Conservation (phyloP, 2,329 filamentous ascomycete species). For the Scedosporium minutisporum region DNA sequence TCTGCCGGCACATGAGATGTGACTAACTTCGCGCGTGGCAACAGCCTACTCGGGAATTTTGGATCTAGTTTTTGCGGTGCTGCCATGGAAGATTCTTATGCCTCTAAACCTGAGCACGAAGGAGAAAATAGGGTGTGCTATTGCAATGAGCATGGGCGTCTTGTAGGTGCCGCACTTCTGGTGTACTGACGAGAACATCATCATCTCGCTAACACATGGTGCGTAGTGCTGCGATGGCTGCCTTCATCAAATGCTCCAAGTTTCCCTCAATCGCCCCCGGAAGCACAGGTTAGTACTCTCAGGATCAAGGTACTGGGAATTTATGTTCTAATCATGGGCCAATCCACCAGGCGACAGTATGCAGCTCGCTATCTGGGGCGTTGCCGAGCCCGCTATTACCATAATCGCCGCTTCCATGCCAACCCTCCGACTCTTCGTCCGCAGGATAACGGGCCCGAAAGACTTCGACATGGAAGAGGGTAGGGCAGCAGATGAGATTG, state of each 20-base stretch:
- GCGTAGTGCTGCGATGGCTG: conserved; percentile 20
- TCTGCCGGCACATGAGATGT: not conserved
- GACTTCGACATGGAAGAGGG: not conserved
- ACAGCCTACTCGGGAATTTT: conserved; percentile 22
- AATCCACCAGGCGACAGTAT: conserved; percentile 11
- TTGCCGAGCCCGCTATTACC: conserved; percentile 12
- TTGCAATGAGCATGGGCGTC: conserved; percentile 32
- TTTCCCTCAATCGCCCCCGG: conserved; percentile 10
- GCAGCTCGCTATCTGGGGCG: conserved; percentile 13
- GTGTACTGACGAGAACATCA: not conserved
- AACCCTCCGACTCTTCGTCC: not conserved
- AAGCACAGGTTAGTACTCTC: not conserved
- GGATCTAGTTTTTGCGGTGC: conserved; percentile 26
- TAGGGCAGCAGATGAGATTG: not conserved
- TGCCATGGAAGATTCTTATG: conserved; percentile 31
- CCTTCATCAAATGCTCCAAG: conserved; percentile 19
- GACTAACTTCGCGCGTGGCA: not conserved
- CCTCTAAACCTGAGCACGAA: conserved; percentile 24
- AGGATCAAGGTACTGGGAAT: no score
- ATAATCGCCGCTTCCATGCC: conserved; percentile 11
- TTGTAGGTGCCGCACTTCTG: conserved; percentile 18
- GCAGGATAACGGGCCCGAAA: not conserved
- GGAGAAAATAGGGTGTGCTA: conserved; percentile 26
- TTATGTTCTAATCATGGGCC: not conserved
- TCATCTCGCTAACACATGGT: not conserved